Percentiles rank a stretch among this genome's conserved stretches.
Conservation (phyloP, 2,329 filamentous ascomycete genomes). For the Volutella citrinella region DNA sequence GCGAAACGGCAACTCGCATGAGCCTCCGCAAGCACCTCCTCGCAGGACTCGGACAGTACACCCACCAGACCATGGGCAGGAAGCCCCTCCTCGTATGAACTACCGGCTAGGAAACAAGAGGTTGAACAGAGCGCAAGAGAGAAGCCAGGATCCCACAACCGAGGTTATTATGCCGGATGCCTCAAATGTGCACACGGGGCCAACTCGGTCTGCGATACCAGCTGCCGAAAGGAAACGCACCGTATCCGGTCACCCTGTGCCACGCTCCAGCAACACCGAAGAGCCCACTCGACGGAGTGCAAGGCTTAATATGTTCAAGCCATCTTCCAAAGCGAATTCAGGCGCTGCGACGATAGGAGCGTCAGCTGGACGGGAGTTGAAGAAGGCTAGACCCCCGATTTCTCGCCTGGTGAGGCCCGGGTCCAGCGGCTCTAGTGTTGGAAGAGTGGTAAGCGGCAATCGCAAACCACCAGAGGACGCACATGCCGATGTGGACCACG, state of each 20-base stretch:
- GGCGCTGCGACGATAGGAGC: constrained; percentile 55
- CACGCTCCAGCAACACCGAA: constrained; percentile 48
- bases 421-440: constrained; percentile 68
- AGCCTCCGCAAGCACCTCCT: constrained; percentile 50
- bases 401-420: constrained; percentile 64
- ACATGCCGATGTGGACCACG: constrained; percentile 65
- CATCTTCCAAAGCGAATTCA: constrained; percentile 64
- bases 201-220: constrained; percentile 36
- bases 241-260: constrained; percentile 77
- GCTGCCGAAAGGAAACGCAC: constrained; percentile 78
- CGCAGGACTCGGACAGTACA: constrained; percentile 55
- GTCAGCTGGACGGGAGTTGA: constrained; percentile 66
- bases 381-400: constrained; percentile 76
- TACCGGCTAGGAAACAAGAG: constrained; percentile 49
- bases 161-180: constrained; percentile 44
- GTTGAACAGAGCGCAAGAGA: constrained; percentile 36
- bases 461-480: constrained; percentile 71
- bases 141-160: constrained; percentile 27
- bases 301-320: constrained; percentile 66
- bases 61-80: constrained; percentile 48
- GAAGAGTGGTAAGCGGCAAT: constrained; percentile 86
- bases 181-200: constrained; percentile 34
- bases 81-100: constrained; percentile 64
- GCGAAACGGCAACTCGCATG: constrained; percentile 29
- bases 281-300: constrained; percentile 69